Base-by-base conservation (phyloP, 2,329 filamentous ascomycete genomes). In the Chaetothyriales sp. region DNA sequence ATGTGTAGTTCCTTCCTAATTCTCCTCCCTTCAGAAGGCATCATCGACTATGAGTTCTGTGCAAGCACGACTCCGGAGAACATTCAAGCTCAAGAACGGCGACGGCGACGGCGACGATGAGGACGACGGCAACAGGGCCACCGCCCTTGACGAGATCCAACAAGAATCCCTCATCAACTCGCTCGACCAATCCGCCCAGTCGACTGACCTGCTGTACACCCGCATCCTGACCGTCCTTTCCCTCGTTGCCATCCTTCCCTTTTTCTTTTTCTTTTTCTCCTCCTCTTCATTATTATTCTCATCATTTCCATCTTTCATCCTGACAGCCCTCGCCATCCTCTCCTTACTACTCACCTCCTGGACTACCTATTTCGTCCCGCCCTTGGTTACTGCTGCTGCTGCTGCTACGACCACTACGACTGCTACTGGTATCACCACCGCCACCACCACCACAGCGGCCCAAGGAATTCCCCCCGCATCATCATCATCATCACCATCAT, bases 1-100 rank as follows among this genome's bases (percentile, higher is more conserved):
- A 15, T 15, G 10, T 39, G 15, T 39, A 39, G 9, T 45, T 45
- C 9, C 43, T 6, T 22, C 3, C 43, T 44, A 44, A 10, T 45
- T 3, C 6, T 2, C 43, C 9, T 15, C 32, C 12, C 10, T 15
- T 2, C 32, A 39, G 15, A 15, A 15, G 10, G 3, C 9, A 39
- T 39, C 12, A 5, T 15, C 15, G 10, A 39, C 10, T 12, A 39
- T 39, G 32, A 12, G 15, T 12, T 39, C 32, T 39, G 32, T 39
- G 10, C 32, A 39, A 39, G 32, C 59, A 10, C 49, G 58, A 19
- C 51, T 61, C 9, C 54, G 59, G 12, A 53, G 55, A 46, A 53
- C 58, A 18, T 61, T 61, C 51, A 58, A 57, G 49, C 58, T 59
- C 43, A 53, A 58, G 5, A 44, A 48, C 12, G 58, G 60, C 28